phyloP scores from a whole-genome alignment of 2,329 filamentous ascomycete genomes.

The Xylariaceae sp. region DNA sequence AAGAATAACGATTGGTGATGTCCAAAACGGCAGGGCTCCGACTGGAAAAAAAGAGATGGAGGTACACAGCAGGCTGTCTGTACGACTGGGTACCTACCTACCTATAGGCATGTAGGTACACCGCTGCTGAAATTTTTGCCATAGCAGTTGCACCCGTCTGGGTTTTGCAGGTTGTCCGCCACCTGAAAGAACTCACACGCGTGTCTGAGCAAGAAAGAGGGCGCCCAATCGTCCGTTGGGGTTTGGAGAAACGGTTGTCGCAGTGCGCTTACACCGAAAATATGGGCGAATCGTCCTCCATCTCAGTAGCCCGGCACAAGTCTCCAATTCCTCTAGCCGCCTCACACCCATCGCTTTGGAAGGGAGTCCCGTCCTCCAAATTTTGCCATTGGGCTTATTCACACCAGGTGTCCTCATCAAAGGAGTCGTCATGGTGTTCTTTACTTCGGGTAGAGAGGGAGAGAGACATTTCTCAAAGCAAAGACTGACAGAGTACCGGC shows the following conservation, averaged over 20 bases:
- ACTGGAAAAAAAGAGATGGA: neutral
- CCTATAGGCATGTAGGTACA: slow-evolving; percentile 20
- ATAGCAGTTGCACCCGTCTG: slow-evolving; percentile 14
- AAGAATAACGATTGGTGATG: neutral
- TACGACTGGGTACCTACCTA: neutral
- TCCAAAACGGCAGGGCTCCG: slow-evolving; percentile 4
- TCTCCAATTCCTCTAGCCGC: neutral
- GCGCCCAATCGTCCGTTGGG: slow-evolving; percentile 25
- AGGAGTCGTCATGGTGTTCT: neutral
- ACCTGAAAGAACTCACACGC: slow-evolving; percentile 21
- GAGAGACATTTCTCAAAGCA: neutral
- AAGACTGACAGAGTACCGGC: neutral
- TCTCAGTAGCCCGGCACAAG: neutral
- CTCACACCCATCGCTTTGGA: slow-evolving; percentile 6
- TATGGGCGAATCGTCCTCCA: slow-evolving; percentile 26
- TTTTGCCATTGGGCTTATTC: slow-evolving; percentile 6
- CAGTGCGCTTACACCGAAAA: slow-evolving; percentile 35
- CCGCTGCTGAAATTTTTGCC: slow-evolving; percentile 16
- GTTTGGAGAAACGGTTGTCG: slow-evolving; percentile 1
- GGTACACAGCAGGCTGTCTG: neutral
- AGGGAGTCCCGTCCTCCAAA: slow-evolving; percentile 6
- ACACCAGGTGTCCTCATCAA: slow-evolving; percentile 3
- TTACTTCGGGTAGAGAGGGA: neutral
- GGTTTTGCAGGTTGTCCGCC: slow-evolving; percentile 13
- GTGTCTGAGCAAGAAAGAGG: slow-evolving; percentile 6